A percentile compares a stretch with the other conserved stretches of the same genome.
Evolutionary conservation across 208 protist species (phyloP).

Genomic region (Strigomonas oncopelti): DNA sequence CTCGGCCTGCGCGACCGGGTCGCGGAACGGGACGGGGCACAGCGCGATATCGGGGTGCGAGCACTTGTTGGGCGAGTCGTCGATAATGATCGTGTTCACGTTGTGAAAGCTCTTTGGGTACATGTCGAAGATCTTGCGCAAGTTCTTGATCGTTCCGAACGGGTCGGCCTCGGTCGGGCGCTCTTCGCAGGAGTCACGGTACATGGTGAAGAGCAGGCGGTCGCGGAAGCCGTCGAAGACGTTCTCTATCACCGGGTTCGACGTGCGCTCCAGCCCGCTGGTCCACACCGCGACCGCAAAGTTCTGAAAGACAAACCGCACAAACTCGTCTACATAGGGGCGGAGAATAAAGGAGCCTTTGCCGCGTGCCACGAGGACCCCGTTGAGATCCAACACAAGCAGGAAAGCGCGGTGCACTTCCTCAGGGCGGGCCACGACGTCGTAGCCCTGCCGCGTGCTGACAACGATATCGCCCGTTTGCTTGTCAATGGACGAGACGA

Average conservation of each 20-base stretch:
- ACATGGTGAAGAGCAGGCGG: slow-evolving; percentile 77
- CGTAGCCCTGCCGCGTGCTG: slow-evolving; percentile 77
- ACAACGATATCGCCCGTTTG: slow-evolving; percentile 33
- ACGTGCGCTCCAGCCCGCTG: slow-evolving; percentile 81
- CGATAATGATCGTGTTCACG: slow-evolving; percentile 89
- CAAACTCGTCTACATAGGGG: slow-evolving; percentile 70
- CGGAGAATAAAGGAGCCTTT: slow-evolving; percentile 64
- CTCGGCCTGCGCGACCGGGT: slow-evolving; percentile 45
- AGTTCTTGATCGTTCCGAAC: slow-evolving; percentile 83
- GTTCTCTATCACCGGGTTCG: slow-evolving; percentile 78
- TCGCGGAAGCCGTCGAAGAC: slow-evolving; percentile 79
- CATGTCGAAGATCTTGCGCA: slow-evolving; percentile 76
- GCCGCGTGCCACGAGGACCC: slow-evolving; percentile 79
- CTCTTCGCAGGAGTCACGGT: slow-evolving; percentile 62
- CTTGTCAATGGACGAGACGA: slow-evolving; percentile 43
- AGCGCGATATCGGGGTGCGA: slow-evolving; percentile 88
- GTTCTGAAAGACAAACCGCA: slow-evolving; percentile 82
- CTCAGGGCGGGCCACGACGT: slow-evolving; percentile 52
- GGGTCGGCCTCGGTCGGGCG: slow-evolving; percentile 58
- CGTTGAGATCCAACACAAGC: slow-evolving; percentile 86
- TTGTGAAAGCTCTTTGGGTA: slow-evolving; percentile 84
- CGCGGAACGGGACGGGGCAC: slow-evolving; percentile 80
- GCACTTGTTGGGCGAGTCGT: slow-evolving; percentile 87
- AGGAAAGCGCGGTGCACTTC: slow-evolving; percentile 78
- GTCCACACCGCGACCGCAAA: slow-evolving; percentile 91